Evolutionary conservation across 306 rosid species (phyloP).

Genomic region (Arachis stenosperma): DNA sequence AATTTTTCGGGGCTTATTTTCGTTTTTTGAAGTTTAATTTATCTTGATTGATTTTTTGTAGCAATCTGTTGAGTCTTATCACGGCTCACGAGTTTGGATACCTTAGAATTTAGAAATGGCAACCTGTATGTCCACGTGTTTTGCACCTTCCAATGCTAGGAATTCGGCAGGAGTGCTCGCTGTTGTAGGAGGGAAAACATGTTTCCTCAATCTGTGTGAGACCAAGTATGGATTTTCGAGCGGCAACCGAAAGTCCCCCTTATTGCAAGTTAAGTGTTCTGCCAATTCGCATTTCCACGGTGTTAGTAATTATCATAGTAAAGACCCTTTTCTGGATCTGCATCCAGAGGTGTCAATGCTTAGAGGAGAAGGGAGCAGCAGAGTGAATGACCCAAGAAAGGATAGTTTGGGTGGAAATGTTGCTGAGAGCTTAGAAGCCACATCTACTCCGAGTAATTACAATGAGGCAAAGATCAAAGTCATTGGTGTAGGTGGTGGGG

Average conservation of each 20-base stretch:
- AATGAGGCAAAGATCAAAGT: constrained; percentile 87
- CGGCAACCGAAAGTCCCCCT: constrained; percentile 49
- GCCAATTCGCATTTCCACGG: constrained; percentile 70
- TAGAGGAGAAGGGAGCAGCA: constrained; percentile 75
- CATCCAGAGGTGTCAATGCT: constrained; percentile 97
- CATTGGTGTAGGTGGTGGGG: constrained; percentile 97
- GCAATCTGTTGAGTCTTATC: constrained; percentile 10
- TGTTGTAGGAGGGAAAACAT: constrained; percentile 58
- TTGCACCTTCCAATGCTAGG: constrained; percentile 59
- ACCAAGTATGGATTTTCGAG: constrained; percentile 50
- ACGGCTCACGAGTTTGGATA: constrained; percentile 34
- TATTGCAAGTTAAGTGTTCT: constrained; percentile 58
- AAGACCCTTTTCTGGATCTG: constrained; percentile 88
- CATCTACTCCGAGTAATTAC: constrained; percentile 52
- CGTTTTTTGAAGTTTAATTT: constrained; percentile 28
- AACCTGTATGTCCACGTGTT: constrained; percentile 51
- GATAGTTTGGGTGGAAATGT: constrained; percentile 57
- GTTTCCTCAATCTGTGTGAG: constrained; percentile 49
- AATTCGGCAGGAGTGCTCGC: constrained; percentile 63
- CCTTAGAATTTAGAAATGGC: constrained; percentile 55
- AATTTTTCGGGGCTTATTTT: constrained; percentile 14
- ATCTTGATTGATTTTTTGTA: not conserved
- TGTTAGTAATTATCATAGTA: constrained; percentile 57
- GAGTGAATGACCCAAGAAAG: constrained; percentile 55
- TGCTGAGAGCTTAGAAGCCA: constrained; percentile 59